Evolutionary conservation across 163 green algal genomes (phyloP), one percentile per base, ranked within the genome.

Genomic region (Chlamydomonas reinhardtii): DNA sequence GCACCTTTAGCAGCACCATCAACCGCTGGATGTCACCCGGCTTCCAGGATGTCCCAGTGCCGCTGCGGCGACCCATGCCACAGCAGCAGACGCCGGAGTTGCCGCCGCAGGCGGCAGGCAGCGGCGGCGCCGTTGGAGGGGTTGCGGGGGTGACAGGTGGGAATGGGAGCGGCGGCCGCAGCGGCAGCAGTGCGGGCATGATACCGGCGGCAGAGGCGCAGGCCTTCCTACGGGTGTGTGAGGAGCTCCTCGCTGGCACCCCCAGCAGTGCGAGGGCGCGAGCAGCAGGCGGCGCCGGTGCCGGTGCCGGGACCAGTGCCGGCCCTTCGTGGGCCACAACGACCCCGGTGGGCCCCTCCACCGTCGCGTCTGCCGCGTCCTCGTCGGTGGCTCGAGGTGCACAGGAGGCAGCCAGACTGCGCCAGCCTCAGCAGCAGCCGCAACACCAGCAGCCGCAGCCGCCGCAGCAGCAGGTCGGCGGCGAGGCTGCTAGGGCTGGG

Each of bases 1-100:
- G 90, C 43, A 68, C 70, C 27, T 92, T 83, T 70, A 72, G 32
- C 31, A 68, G 74, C 22, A 88, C 84, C 31, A 92, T 93, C 54
- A 79, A 86, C 56, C 80, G 80, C 32, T 86, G 80, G 80, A 86
- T 86, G 80, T 86, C 80, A 3, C 70, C 80, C 4, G 56, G 68
- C 32, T 86, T 86, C 80, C 69, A 59, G 27, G 80, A 86, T 70
- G 48, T 86, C 15, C 69, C 80, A 11, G 80, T 79, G 70, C 80
- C 80, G n/a, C 69, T 56, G 27, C 69, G 80, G 1, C 48, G 79
- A 25, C 31, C 39, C 39, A 29, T 35, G n/a, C n/a, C 19, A 11
- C 22, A 29, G 48, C 48, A 12, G 48, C 48, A 12, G 48, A 22
- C 29, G 37, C 66, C 4, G 37, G 29, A 22, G 48, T 14, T 74